A percentile compares a stretch with the other conserved stretches of the same genome.
Conservation (phyloP, 495 filamentous ascomycete species). For the Neurospora tetraspora region DNA sequence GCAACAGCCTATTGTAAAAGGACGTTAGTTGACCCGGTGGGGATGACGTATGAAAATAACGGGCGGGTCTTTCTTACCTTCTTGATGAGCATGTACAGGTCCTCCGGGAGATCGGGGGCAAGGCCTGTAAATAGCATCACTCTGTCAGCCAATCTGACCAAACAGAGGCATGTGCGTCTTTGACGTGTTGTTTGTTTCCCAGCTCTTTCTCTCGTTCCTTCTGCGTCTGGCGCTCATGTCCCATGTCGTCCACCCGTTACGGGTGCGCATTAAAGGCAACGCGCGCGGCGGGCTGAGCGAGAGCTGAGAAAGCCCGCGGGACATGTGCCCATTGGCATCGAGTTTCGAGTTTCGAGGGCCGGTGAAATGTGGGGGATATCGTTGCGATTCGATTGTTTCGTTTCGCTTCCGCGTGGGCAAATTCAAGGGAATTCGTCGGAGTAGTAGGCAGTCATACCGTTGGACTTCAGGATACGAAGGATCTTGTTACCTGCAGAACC, state of each 20-base stretch:
- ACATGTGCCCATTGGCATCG: background rate
- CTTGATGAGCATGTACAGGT: conserved; percentile 97
- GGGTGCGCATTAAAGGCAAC: background rate
- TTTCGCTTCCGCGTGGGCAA: conserved; percentile 6
- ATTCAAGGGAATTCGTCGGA: conserved; percentile 4
- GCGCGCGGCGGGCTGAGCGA: background rate
- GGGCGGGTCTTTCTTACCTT: conserved; percentile 53
- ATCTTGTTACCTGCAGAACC: conserved; percentile 83
- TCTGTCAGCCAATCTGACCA: conserved; percentile 92
- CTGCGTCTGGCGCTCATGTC: conserved; percentile 3
- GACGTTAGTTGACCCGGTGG: background rate
- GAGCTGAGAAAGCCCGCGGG: background rate
- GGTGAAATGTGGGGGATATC: background rate
- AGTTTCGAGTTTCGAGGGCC: background rate
- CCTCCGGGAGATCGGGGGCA: conserved; percentile 94
- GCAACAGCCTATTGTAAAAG: conserved; percentile 63
- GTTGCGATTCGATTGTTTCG: background rate
- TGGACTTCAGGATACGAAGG: conserved; percentile 92
- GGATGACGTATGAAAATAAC: background rate
- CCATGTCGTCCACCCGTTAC: background rate
- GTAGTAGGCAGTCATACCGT: conserved; percentile 23
- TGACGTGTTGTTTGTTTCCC: conserved; percentile 3
- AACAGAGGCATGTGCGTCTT: conserved; percentile 63
- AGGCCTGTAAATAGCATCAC: conserved; percentile 78
- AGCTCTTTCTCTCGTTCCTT: conserved; percentile 1